Conservation (phyloP, 2,329 filamentous ascomycete genomes). For the Alternaria brassicicola region DNA sequence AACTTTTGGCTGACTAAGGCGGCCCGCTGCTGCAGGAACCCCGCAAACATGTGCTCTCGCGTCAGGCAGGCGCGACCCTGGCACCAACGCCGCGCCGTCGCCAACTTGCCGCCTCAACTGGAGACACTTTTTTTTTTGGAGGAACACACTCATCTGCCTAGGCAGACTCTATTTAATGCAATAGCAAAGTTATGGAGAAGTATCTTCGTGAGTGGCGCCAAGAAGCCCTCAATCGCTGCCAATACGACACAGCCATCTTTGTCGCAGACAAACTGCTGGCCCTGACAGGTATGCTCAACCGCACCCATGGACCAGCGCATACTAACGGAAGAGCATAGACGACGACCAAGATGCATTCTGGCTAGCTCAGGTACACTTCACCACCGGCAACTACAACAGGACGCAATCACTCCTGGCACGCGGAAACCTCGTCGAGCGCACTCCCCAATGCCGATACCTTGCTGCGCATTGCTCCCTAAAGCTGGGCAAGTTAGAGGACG, state of each 20-base stretch:
- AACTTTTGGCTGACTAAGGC: conserved; percentile 25
- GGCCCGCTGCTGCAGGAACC: conserved; percentile 16
- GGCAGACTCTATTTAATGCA: conserved; percentile 4
- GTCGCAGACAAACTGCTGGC: conserved; percentile 96
- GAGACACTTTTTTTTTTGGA: neutral
- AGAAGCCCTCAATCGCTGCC: conserved; percentile 92
- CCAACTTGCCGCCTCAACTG: neutral
- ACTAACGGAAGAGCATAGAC: conserved; percentile 59
- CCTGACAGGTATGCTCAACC: conserved; percentile 74
- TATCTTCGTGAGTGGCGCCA: conserved; percentile 94
- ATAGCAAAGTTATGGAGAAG: conserved; percentile 73
- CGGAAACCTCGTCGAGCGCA: conserved; percentile 80
- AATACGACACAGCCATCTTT: conserved; percentile 96
- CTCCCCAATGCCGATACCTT: conserved; percentile 87
- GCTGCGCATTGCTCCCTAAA: conserved; percentile 94
- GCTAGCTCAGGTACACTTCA: conserved; percentile 98
- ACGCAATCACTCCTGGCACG: conserved; percentile 85
- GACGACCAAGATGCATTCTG: conserved; percentile 94
- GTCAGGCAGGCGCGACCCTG: conserved; percentile 25
- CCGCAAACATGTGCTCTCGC: conserved; percentile 28
- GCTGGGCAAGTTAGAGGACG: conserved; percentile 87
- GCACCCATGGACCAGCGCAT: neutral
- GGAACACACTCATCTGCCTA: neutral
- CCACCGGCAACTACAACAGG: conserved; percentile 90
- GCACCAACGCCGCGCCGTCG: conserved; percentile 2